Evolutionary conservation across 805 yeast species (phyloP).

Genomic region (Ogataea ramenticola): DNA sequence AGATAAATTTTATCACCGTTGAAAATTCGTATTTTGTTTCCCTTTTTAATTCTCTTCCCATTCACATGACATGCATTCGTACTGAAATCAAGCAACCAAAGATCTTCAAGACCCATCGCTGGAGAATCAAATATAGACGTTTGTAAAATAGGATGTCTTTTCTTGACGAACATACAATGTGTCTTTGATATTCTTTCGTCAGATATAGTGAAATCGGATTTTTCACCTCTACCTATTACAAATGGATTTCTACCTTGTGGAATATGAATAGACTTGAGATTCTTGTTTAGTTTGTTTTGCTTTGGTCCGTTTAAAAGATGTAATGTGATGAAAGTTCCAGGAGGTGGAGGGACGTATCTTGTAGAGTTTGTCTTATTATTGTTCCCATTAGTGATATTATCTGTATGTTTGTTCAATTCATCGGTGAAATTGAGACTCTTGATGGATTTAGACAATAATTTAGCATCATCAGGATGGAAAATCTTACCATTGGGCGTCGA

Average conservation of each 20-base stretch:
- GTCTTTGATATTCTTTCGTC: slow-evolving; percentile 79
- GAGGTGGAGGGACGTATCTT: slow-evolving; percentile 28
- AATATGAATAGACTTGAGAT: slow-evolving; percentile 45
- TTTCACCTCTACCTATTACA: slow-evolving; percentile 66
- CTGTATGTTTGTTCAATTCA: background rate
- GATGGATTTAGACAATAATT: background rate
- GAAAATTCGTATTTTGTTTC: slow-evolving; percentile 51
- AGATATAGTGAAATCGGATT: slow-evolving; percentile 50
- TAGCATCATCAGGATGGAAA: background rate
- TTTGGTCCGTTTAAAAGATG: slow-evolving; percentile 33
- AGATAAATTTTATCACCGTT: slow-evolving; percentile 62
- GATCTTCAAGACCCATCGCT: slow-evolving; percentile 61
- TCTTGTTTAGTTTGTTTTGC: background rate
- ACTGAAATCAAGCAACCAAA: slow-evolving; percentile 76
- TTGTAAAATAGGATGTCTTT: slow-evolving; percentile 47
- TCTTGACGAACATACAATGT: slow-evolving; percentile 65
- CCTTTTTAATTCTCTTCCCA: slow-evolving; percentile 48
- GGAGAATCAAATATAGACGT: slow-evolving; percentile 54
- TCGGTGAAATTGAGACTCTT: background rate
- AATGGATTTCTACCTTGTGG: slow-evolving; percentile 62
- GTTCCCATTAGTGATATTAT: too few relatives aligned
- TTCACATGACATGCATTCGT: slow-evolving; percentile 77
- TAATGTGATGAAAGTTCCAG: slow-evolving; percentile 59
- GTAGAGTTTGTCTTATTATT: background rate
- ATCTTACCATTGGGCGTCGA: background rate